Conservation (phyloP, 2,329 filamentous ascomycete genomes). For the Xylariaceae sp. region DNA sequence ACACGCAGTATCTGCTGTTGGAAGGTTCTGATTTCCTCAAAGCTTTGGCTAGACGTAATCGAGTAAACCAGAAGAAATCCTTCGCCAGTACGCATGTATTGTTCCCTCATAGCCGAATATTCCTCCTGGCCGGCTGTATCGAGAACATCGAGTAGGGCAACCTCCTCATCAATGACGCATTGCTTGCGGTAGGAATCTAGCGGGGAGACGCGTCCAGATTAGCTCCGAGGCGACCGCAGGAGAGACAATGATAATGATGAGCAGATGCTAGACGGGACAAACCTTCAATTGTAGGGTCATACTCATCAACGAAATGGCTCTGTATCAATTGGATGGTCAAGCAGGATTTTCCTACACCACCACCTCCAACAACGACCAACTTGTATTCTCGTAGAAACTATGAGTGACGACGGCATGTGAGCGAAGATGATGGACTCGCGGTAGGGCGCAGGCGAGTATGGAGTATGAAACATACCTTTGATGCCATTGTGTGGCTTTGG, state of each 20-base stretch:
- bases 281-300: constrained; percentile 99
- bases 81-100: constrained; percentile 99
- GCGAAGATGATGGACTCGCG: constrained; percentile 8
- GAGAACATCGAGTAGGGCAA: constrained; percentile 94
- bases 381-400: constrained; percentile 92
- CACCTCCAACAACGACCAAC: constrained; percentile 94
- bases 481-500: constrained; percentile 41
- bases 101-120: constrained; percentile 98
- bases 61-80: constrained; percentile 98
- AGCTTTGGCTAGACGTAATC: constrained; percentile 95
- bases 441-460: neutral
- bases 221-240: constrained; percentile 11
- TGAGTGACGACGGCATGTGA: constrained; percentile 19
- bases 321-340: constrained; percentile 96
- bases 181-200: constrained; percentile 99
- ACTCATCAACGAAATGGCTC: constrained; percentile 98
- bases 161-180: constrained; percentile 97
- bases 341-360: constrained; percentile 98
- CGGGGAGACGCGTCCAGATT: constrained; percentile 25
- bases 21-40: constrained; percentile 98
- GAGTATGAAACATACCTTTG: constrained; percentile 39
- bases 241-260: constrained; percentile 1
- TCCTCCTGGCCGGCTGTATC: constrained; percentile 99
- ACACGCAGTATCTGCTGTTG: constrained; percentile 98
- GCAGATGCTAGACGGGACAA: constrained; percentile 35